phyloP scores from a whole-genome alignment of 805 yeast genomes.

The Candida rishiriensis region DNA sequence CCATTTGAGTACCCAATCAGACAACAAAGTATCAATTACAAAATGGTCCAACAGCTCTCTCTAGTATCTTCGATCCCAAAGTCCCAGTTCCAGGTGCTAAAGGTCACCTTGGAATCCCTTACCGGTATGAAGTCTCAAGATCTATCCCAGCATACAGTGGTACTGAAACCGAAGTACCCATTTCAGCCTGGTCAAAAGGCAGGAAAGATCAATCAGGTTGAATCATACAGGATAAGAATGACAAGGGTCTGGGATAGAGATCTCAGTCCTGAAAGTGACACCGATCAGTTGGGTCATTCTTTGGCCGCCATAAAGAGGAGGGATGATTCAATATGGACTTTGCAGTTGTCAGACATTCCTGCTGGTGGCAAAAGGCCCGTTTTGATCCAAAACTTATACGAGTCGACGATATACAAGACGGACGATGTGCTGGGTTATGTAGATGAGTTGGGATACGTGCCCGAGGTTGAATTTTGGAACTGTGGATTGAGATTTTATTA shows the following conservation, averaged over 20 bases:
- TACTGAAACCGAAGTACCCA: constrained; percentile 45
- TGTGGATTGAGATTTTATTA: constrained; percentile 60
- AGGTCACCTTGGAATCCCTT: constrained; percentile 46
- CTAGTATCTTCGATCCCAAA: constrained; percentile 42
- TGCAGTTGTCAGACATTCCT: constrained; percentile 69
- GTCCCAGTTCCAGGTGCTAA: constrained; percentile 37
- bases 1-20: no score
- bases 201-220: constrained; percentile 54
- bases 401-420: constrained; percentile 48
- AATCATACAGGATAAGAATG: constrained; percentile 49
- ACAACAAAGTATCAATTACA: no score
- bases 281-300: no score
- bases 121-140: constrained; percentile 46
- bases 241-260: constrained; percentile 39
- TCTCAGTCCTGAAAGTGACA: no score
- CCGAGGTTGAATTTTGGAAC: constrained; percentile 56
- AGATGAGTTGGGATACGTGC: constrained; percentile 66
- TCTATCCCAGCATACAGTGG: constrained; percentile 44
- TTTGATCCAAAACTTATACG: constrained; percentile 63
- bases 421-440: constrained; percentile 43
- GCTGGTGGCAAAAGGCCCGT: constrained; percentile 66
- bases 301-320: neutral
- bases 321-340: constrained; percentile 46
- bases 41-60: constrained; percentile 53
- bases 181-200: constrained; percentile 51